phyloP scores from a whole-genome alignment of 345 rosid species.

The Eucalyptus caleyi region DNA sequence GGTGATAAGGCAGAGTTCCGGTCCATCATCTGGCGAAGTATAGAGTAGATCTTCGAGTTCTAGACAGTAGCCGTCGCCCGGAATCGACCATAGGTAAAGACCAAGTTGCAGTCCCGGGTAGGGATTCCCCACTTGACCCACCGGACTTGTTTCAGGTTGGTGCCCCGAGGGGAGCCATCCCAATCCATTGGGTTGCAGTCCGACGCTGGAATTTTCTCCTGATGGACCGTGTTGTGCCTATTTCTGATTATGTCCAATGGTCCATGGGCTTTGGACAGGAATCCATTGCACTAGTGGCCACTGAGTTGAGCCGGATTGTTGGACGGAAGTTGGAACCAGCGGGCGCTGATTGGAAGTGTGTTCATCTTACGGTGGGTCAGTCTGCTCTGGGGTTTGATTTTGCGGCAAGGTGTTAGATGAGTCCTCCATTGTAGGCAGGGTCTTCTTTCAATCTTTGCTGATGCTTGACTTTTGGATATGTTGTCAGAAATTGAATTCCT shows the following conservation, averaged over 20 bases:
- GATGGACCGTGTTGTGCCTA: too few species aligned
- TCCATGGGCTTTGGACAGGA: background rate
- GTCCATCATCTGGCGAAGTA: accelerated
- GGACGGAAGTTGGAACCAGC: background rate
- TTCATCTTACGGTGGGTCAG: background rate
- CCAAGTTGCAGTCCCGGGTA: background rate
- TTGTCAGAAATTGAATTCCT: background rate
- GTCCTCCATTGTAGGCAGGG: background rate
- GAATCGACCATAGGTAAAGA: too few species aligned
- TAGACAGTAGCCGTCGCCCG: accelerated
- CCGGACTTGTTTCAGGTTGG: background rate
- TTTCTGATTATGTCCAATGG: background rate
- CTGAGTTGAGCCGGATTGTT: background rate
- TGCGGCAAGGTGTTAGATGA: too few species aligned
- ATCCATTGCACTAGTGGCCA: background rate
- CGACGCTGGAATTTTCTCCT: background rate
- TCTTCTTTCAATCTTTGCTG: too few species aligned
- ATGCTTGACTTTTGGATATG: too few species aligned
- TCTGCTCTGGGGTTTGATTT: too few species aligned
- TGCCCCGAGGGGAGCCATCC: background rate
- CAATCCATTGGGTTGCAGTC: background rate
- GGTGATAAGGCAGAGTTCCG: background rate
- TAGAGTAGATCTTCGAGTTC: accelerated
- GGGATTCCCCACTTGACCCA: background rate
- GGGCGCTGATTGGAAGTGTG: background rate